Conservation (phyloP, 345 rosid genomes). For the Geranium brycei region DNA sequence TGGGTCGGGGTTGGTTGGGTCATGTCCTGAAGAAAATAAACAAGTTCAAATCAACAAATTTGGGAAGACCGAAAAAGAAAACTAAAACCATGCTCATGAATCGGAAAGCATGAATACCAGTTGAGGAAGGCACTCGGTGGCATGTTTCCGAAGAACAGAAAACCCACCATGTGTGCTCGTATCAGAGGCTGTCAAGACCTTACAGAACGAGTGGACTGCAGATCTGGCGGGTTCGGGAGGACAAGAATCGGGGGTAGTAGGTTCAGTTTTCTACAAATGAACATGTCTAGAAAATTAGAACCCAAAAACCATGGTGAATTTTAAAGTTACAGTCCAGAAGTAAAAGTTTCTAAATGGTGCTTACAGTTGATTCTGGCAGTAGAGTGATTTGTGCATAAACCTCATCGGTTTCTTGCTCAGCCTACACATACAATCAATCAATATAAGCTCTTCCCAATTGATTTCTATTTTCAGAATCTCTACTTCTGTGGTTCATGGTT, state of each 20-base stretch:
- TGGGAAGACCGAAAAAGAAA: neutral
- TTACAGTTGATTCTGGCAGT: conserved; percentile 53
- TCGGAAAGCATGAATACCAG: conserved; percentile 33
- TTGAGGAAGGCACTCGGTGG: conserved; percentile 83
- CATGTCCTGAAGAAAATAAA: conserved; percentile 54
- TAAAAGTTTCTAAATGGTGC: conserved; percentile 13
- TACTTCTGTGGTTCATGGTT: neutral
- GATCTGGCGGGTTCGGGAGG: conserved; percentile 32
- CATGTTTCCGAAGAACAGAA: conserved; percentile 83
- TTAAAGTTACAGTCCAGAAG: neutral
- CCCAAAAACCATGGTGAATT: neutral
- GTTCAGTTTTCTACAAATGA: conserved; percentile 40
- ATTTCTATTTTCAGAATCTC: no score
- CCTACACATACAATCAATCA: conserved; percentile 32
- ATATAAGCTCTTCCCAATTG: neutral
- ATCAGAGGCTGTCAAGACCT: conserved; percentile 90
- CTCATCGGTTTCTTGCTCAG: conserved; percentile 92
- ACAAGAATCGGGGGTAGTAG: conserved; percentile 36
- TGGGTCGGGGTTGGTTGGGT: conserved; percentile 77
- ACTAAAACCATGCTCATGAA: neutral
- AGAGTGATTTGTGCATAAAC: conserved; percentile 87
- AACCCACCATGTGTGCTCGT: conserved; percentile 98
- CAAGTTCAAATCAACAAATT: neutral
- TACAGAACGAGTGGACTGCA: conserved; percentile 60
- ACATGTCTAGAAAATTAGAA: conserved; percentile 1